Base-by-base conservation (phyloP, 768 basidiomycete species). In the Tricholomella constricta region DNA sequence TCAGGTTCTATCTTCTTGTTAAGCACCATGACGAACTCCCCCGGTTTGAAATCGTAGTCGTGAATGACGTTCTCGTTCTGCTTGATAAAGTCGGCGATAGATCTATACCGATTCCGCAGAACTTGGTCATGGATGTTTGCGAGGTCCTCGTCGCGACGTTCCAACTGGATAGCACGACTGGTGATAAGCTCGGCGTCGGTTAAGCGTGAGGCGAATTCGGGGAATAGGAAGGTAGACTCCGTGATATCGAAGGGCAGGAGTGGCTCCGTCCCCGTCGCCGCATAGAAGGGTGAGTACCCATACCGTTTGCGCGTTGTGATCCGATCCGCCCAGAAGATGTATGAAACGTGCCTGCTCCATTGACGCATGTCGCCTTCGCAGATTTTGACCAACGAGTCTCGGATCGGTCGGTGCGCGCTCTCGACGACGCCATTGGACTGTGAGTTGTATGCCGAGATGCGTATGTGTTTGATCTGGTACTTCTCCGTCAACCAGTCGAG, bases 361-460 rank as follows among this genome's bases (percentile, higher is more conserved):
- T 66, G 63, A 0, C 52, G 41, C 19, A 74, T 54, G 0, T 68
- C 67, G 1, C 65, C 60, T 22, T 15, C 40, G 19, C 62, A 62
- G 6, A 66, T 62, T 38, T 74, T 74, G 9, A 72, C 55, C 0
- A 74, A 31, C 0, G 63, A 37, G 20, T 68, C 62, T 0, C 66
- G 43, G 1, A 72, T 55, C 37, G 62, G 58, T 34, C 58, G 66
- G 54, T 73, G 42, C 11, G 55, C 25, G 12, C 15, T 46, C 41
- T 79, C 69, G 0, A 77, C 61, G 1, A 69, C 52, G 0, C 78
- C 68, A n/a, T 79, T 78, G 0, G 73, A 72, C 3, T 60, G 65
- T 0, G 71, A 77, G 48, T 79, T 79, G 60, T 78, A 79, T 0
- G 68, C 59, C 1, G 70, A 74, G 2, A 79, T 76, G 0, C 62